These are phyloP conservation scores for Diaporthe batatas DNA, from an alignment of 2,329 filamentous ascomycete species.

Conservation along the genomic window DNA sequence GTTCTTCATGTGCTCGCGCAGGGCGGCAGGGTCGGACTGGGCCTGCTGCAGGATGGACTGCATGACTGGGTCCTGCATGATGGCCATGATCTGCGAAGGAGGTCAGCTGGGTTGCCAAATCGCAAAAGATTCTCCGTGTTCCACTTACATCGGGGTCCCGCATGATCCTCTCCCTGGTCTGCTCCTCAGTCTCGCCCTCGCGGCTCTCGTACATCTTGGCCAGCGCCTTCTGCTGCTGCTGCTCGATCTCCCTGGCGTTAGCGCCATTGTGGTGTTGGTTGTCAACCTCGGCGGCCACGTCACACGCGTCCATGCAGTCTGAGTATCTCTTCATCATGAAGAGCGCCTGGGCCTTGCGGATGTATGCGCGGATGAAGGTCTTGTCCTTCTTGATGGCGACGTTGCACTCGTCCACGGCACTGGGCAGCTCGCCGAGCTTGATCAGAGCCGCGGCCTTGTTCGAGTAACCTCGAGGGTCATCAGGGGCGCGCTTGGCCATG, in stretches of 20 bases:
- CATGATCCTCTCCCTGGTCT: conserved; percentile 92
- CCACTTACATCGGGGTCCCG: conserved; percentile 86
- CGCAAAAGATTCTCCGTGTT: no score
- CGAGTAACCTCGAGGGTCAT: conserved; percentile 94
- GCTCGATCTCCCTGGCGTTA: conserved; percentile 91
- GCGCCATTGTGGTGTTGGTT: conserved; percentile 75
- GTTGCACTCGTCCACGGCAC: conserved; percentile 92
- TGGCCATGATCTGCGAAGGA: conserved; percentile 77
- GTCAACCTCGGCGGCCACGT: conserved; percentile 84
- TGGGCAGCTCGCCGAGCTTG: conserved; percentile 96
- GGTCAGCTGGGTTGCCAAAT: conserved; percentile 17
- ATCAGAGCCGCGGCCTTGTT: conserved; percentile 97
- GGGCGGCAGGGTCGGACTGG: conserved; percentile 89
- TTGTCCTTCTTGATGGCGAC: conserved; percentile 90
- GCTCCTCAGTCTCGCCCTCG: conserved; percentile 95
- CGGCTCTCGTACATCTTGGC: conserved; percentile 89
- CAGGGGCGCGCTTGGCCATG: conserved; percentile 95
- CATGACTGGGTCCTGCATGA: conserved; percentile 97
- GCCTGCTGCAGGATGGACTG: conserved; percentile 97
- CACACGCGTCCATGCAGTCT: conserved; percentile 90
- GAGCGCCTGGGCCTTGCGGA: conserved; percentile 95
- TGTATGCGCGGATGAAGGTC: conserved; percentile 94
- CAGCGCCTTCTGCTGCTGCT: conserved; percentile 93
- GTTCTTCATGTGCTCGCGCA: conserved; percentile 98
- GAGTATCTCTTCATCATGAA: conserved; percentile 99